Percentiles rank a stretch among this genome's conserved stretches.
Evolutionary conservation across 1,284 basidiomycete species (phyloP).

Genomic region (Thelephora terrestris): DNA sequence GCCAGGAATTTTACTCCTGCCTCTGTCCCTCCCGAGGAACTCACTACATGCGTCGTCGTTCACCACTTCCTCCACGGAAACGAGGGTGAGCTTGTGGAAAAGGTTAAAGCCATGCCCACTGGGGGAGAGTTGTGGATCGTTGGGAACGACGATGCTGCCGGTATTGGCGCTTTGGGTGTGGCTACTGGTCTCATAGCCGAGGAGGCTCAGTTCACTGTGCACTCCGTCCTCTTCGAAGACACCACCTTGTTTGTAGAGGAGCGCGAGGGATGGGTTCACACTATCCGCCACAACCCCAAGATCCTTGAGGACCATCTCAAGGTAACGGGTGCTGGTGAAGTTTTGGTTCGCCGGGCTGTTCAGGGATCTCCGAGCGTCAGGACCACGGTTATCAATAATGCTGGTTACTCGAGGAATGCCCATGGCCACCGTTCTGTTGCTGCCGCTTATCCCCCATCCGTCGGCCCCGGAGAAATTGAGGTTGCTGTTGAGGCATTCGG

Average conservation of each 20-base stretch:
- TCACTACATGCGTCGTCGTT: conserved; percentile 18
- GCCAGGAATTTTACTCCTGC: neutral
- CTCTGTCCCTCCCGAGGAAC: conserved; percentile 7
- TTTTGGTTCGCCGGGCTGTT: neutral
- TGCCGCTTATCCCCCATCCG: neutral
- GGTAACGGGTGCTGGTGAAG: conserved; percentile 8
- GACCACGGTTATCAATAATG: neutral
- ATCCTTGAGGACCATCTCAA: conserved; percentile 21
- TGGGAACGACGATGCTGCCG: conserved; percentile 19
- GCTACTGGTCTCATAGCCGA: conserved; percentile 21
- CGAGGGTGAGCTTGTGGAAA: conserved; percentile 18
- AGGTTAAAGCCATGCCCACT: conserved; percentile 15
- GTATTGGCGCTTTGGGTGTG: conserved; percentile 21
- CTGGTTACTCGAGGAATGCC: neutral
- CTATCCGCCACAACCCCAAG: conserved; percentile 16
- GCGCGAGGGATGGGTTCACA: conserved; percentile 17
- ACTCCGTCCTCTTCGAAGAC: conserved; percentile 21
- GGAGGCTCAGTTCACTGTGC: conserved; percentile 18
- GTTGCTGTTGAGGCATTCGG: neutral
- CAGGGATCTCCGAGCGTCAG: neutral
- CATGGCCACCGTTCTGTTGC: neutral
- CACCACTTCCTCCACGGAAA: conserved; percentile 16
- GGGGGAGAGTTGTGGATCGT: conserved; percentile 20
- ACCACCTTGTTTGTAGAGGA: conserved; percentile 16
- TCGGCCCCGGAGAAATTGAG: conserved; percentile 1